Evolutionary conservation across 805 yeast species (phyloP), one percentile per base, ranked within the genome.

Genomic region (Wickerhamomyces pijperi): DNA sequence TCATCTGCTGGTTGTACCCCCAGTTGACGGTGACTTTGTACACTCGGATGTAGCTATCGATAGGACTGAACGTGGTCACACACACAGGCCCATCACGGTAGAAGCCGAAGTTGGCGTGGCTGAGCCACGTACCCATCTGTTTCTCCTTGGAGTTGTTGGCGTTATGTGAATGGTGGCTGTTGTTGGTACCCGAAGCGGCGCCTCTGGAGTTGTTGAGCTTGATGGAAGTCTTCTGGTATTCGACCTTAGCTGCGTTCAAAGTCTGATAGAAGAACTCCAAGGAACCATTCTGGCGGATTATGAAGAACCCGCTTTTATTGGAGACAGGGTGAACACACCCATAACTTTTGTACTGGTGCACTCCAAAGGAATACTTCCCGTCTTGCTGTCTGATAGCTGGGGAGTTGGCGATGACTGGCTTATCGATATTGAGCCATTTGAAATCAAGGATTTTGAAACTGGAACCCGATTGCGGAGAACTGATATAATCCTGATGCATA

Each of bases 361-460:
- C 76, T 2, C 72, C 70, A 53, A 82, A 85, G 8, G 56, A 60
- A 56, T 67, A 78, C 28, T 55, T 56, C 23, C 43, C 48, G 15
- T 54, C 57, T 3, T 50, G 34, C 5, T 19, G 55, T 42, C 64
- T 56, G 3, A 63, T 55, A 0, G 86, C 84, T 0, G 83, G 82
- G n/a, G 70, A 64, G 42, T 70, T 74, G 14, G 73, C 60, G 15
- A 78, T 66, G 34, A 75, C 72, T 1, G 79, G 74, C 46, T 85
- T 84, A 37, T 82, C 85, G n/a, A 73, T 61, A 34, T 74, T 75
- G 20, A 86, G 65, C 95, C 95, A 86, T 47, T 72, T 72, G 54
- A 80, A 70, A 0, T 78, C 74, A 73, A 39, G 23, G 31, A 48
- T 20, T 35, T 39, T 42, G 19, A 36, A 34, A 14, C 64, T 7